Base-by-base conservation (phyloP, 768 basidiomycete genomes). In the Amanita rubescens region DNA sequence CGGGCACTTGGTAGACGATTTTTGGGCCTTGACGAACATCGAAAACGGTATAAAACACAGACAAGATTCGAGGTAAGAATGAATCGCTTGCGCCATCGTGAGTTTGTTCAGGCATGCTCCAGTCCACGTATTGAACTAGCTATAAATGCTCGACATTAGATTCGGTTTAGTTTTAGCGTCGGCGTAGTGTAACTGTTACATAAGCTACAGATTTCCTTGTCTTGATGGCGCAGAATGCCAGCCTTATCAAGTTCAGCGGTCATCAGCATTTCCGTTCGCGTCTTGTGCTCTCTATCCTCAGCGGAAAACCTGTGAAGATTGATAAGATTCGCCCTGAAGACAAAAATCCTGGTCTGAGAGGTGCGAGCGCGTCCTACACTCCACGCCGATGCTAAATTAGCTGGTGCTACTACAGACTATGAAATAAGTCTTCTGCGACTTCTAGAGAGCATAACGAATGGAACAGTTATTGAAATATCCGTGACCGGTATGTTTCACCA, bases 11-110 rank as follows among this genome's bases (percentile, higher is more conserved):
- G 62, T 87, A 88, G 4, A 91, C 83, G 43, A 98, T 87, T 62
- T 90, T 90, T 2, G 93, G 90, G 2, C 96, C 95, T 51, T 87
- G 81, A 5, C 71, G 72, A 34, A 85, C 77, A 69, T 98, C 92
- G 65, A 99, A 98, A 12, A 88, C 83, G 3, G 94, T 87, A 63
- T 96, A 97, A 73, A 98, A 97, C 12, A 95, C 87, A 10, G 91
- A 93, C 60, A 85, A 82, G 53, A 91, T 87, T 49, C 78, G 74
- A 34, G 89, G 89, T 43, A 86, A 76, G 69, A 87, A 92, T 9
- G 88, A 90, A 66, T 84, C 83, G 37, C 48, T 34, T 22, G 33
- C 27, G 15, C 27, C 45, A n/a, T 65, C 65, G 53, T 69, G 64
- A 54, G 67, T 35, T 45, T 44, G 35, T n/a, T 32, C 37, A 39